Conservation (phyloP, 2,329 filamentous ascomycete species). For the Alternaria longipes region DNA sequence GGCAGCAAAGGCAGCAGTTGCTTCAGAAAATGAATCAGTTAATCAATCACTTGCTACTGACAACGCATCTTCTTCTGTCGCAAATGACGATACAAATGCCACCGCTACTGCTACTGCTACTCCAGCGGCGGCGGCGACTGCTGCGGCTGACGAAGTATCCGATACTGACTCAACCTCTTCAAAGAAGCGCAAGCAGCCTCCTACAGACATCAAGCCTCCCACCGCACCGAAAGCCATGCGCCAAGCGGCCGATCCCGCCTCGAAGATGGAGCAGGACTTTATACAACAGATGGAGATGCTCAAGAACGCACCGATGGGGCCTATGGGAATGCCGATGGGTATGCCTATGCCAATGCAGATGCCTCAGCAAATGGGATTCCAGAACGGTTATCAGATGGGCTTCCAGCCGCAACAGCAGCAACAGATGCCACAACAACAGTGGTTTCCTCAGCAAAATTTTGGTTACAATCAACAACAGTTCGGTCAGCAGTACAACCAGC, state of each 20-base stretch:
- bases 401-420: slow-evolving; percentile 15
- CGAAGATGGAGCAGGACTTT: slow-evolving; percentile 53
- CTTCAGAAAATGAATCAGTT: slow-evolving; percentile 34
- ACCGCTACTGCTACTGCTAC: slow-evolving; percentile 36
- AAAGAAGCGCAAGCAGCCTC: slow-evolving; percentile 83
- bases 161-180: slow-evolving; percentile 52
- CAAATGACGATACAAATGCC: slow-evolving; percentile 37
- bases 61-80: slow-evolving; percentile 29
- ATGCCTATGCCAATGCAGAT: slow-evolving; percentile 27
- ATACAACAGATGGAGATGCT: slow-evolving; percentile 58
- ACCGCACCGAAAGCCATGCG: slow-evolving; percentile 59
- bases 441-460: slow-evolving; percentile 65
- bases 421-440: slow-evolving; percentile 11
- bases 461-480: slow-evolving; percentile 18
- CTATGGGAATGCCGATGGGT: slow-evolving; percentile 25
- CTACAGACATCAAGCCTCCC: slow-evolving; percentile 66
- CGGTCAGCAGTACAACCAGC: slow-evolving; percentile 11
- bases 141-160: slow-evolving; percentile 46
- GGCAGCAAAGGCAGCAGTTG: slow-evolving; percentile 44
- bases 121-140: slow-evolving; percentile 45
- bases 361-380: slow-evolving; percentile 11
- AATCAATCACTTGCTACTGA: slow-evolving; percentile 20
- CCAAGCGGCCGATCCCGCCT: slow-evolving; percentile 63
- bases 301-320: slow-evolving; percentile 51
- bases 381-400: slow-evolving; percentile 20